A percentile compares a stretch with the other conserved stretches of the same genome.
phyloP scores from a whole-genome alignment of 2,329 filamentous ascomycete species.

The Aaosphaeria pasadenensis region DNA sequence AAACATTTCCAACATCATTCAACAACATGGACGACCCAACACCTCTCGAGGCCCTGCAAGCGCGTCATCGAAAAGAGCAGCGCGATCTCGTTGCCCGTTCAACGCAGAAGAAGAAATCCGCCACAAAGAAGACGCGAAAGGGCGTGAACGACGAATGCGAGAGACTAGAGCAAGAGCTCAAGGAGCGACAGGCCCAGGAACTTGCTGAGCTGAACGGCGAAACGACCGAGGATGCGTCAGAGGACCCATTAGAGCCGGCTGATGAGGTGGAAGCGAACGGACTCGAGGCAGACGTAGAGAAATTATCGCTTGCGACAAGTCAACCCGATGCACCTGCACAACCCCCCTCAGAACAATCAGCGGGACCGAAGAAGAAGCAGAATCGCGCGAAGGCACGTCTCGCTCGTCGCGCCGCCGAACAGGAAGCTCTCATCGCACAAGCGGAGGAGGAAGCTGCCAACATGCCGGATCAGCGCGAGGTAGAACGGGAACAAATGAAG shows the following conservation, averaged over 20 bases:
- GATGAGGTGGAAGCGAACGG: slow-evolving; percentile 9
- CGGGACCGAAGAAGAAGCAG: slow-evolving; percentile 60
- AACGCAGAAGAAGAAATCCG: slow-evolving; percentile 95
- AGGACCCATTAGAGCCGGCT: slow-evolving; percentile 2
- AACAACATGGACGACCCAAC: too few relatives aligned
- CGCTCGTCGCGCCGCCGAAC: slow-evolving; percentile 82
- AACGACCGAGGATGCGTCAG: slow-evolving; percentile 30
- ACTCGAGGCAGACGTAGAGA: slow-evolving; percentile 12
- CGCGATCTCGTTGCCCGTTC: slow-evolving; percentile 80
- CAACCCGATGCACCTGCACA: not conserved
- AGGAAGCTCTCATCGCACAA: slow-evolving; percentile 63
- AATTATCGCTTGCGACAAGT: slow-evolving; percentile 5
- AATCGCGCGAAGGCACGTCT: slow-evolving; percentile 91
- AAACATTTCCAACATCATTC: too few relatives aligned
- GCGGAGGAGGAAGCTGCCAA: slow-evolving; percentile 70
- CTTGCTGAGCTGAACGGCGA: slow-evolving; percentile 40
- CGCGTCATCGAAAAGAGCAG: slow-evolving; percentile 83
- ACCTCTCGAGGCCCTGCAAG: slow-evolving; percentile 69
- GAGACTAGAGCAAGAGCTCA: slow-evolving; percentile 54
- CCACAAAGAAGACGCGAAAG: slow-evolving; percentile 74
- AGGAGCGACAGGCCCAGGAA: slow-evolving; percentile 53
- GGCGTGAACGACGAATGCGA: slow-evolving; percentile 62
- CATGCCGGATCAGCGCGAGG: slow-evolving; percentile 37
- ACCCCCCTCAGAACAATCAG: slow-evolving; percentile 3
- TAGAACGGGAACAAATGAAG: slow-evolving; percentile 59